Conservation (phyloP, 768 basidiomycete genomes). For the Mrakia blollopis region DNA sequence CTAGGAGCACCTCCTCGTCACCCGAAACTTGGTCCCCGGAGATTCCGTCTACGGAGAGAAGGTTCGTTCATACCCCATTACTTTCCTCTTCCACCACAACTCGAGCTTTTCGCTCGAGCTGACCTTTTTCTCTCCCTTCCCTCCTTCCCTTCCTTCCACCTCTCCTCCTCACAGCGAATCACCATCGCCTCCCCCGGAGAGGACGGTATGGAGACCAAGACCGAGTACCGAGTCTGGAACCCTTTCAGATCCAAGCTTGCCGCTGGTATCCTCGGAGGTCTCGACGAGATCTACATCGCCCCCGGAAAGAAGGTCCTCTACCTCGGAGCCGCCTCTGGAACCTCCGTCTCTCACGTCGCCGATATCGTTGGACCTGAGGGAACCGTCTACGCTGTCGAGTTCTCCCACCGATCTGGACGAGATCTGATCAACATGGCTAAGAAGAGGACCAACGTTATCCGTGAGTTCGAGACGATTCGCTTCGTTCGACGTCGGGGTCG, state of each 20-base stretch:
- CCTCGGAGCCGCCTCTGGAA: constrained; percentile 95
- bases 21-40: constrained; percentile 94
- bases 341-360: constrained; percentile 96
- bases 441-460: constrained; percentile 97
- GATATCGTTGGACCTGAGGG: constrained; percentile 98
- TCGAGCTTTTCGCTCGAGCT: constrained; percentile 53
- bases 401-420: constrained; percentile 91
- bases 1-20: constrained; percentile 89
- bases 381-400: constrained; percentile 96
- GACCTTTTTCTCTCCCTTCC: constrained; percentile 59
- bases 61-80: constrained; percentile 31
- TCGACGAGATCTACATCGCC: constrained; percentile 85
- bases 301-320: constrained; percentile 96
- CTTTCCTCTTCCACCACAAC: not conserved
- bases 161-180: constrained; percentile 21
- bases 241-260: constrained; percentile 96
- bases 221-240: constrained; percentile 99
- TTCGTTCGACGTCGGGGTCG: not conserved
- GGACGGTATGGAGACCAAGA: constrained; percentile 60
- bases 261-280: constrained; percentile 89
- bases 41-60: constrained; percentile 99
- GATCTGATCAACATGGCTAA: constrained; percentile 99
- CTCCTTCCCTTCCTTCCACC: not conserved
- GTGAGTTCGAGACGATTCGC: constrained; percentile 60
- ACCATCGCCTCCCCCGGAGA: constrained; percentile 48